Conservation (phyloP, 257 asterid genomes). For the Anisodus acutangulus region DNA sequence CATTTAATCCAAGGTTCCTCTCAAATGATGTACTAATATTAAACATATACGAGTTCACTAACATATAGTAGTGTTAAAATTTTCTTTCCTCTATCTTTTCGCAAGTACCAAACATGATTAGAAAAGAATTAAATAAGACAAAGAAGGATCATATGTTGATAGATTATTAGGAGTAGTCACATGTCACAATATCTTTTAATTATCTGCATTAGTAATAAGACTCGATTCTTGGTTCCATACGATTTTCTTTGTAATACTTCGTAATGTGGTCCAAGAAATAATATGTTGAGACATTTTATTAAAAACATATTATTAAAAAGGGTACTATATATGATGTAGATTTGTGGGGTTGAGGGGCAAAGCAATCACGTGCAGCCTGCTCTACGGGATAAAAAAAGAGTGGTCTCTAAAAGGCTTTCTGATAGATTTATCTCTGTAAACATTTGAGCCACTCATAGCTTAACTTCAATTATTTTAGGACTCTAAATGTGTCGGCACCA, state of each 20-base stretch:
- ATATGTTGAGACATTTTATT: background rate
- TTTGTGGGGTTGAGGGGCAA: conserved; percentile 27
- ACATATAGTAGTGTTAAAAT: background rate
- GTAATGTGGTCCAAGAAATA: conserved; percentile 7
- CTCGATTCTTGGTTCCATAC: background rate
- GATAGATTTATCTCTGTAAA: background rate
- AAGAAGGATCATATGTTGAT: background rate
- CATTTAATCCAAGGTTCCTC: background rate
- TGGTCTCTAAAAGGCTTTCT: conserved; percentile 26
- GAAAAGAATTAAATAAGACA: background rate
- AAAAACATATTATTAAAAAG: background rate
- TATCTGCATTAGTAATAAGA: background rate
- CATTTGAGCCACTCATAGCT: conserved; percentile 11
- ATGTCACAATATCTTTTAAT: background rate
- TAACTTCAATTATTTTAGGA: background rate
- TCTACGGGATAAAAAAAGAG: conserved; percentile 1
- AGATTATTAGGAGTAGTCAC: background rate
- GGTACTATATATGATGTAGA: background rate
- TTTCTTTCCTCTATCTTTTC: background rate
- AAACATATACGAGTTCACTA: background rate
- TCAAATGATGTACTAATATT: background rate
- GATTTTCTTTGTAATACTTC: background rate
- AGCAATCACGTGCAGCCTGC: conserved; percentile 29
- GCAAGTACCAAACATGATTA: background rate
- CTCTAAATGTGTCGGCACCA: conserved; percentile 7